Percentiles rank a stretch among this genome's conserved stretches.
phyloP scores from a whole-genome alignment of 805 yeast genomes.

The Candida ficus region DNA sequence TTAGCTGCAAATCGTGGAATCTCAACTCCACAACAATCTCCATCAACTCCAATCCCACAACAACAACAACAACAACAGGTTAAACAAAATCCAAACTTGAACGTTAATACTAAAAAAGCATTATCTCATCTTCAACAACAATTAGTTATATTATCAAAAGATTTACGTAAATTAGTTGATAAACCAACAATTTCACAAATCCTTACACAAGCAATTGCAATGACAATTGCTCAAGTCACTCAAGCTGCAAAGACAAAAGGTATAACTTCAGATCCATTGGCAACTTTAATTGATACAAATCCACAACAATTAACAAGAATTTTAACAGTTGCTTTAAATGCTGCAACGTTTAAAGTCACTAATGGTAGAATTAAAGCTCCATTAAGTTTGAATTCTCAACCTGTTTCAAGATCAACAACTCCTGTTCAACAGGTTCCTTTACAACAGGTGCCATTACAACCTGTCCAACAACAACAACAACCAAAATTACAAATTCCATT shows the following conservation, averaged over 20 bases:
- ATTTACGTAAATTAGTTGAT: conserved; percentile 60
- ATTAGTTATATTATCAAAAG: conserved; percentile 72
- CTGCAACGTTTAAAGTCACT: conserved; percentile 61
- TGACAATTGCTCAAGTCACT: conserved; percentile 86
- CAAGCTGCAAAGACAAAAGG: conserved; percentile 85
- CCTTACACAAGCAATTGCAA: conserved; percentile 85
- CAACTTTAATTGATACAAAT: conserved; percentile 72
- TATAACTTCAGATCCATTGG: conserved; percentile 70
- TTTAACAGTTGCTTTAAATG: conserved; percentile 74
- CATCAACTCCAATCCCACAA: conserved; percentile 20
- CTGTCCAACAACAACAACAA: no score
- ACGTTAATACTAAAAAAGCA: conserved; percentile 49
- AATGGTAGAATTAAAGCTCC: conserved; percentile 46
- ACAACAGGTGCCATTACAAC: no score
- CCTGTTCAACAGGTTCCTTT: no score
- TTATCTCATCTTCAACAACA: conserved; percentile 83
- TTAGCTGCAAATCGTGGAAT: conserved; percentile 30
- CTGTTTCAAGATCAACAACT: no score
- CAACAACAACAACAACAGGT: conserved; percentile 24
- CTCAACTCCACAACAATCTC: conserved; percentile 7
- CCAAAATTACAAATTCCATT: neutral
- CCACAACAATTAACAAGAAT: conserved; percentile 78
- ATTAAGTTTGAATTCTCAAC: conserved; percentile 27
- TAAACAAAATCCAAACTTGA: conserved; percentile 17
- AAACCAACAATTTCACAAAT: conserved; percentile 81